phyloP scores from a whole-genome alignment of 1,284 basidiomycete species.

The Rhodotorula sp. region DNA sequence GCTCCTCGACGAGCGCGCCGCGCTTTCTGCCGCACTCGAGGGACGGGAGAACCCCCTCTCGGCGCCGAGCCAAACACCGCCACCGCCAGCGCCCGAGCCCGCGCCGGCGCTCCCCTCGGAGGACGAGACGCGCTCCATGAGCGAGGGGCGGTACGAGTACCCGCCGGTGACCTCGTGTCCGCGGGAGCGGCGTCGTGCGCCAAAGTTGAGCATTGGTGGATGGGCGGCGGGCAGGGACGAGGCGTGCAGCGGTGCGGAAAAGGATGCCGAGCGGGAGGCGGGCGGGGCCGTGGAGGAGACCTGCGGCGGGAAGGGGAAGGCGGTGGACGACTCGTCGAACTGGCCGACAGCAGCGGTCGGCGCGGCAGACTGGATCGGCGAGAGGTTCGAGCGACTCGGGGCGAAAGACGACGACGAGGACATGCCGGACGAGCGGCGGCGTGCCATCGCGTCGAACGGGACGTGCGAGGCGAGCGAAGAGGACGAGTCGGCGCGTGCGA shows the following conservation, averaged over 20 bases:
- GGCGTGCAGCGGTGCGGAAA: not conserved
- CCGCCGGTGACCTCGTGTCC: constrained; percentile 2
- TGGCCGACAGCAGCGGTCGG: constrained; percentile 13
- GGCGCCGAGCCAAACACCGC: not conserved
- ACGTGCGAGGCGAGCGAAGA: not conserved
- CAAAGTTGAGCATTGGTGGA: constrained; percentile 24
- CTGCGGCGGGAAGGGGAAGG: constrained; percentile 20
- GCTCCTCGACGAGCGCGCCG: constrained; percentile 1
- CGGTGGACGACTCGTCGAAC: not conserved
- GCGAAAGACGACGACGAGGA: constrained; percentile 11
- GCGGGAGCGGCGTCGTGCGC: constrained; percentile 14
- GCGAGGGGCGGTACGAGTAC: constrained; percentile 24
- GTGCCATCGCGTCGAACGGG: not conserved
- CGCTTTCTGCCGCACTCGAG: not conserved
- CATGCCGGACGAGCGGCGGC: constrained; percentile 23
- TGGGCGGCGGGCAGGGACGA: not conserved
- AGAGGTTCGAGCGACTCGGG: constrained; percentile 5
- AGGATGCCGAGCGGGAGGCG: not conserved
- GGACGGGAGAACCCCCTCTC: constrained; percentile 8
- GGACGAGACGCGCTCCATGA: constrained; percentile 12
- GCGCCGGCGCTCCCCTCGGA: not conserved
- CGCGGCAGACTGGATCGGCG: constrained; percentile 20
- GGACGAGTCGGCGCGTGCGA: not conserved
- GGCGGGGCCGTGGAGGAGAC: not conserved
- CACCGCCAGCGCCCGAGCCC: no score